Conservation (phyloP, 2,329 filamentous ascomycete genomes). For the Aspergillus fischeri region DNA sequence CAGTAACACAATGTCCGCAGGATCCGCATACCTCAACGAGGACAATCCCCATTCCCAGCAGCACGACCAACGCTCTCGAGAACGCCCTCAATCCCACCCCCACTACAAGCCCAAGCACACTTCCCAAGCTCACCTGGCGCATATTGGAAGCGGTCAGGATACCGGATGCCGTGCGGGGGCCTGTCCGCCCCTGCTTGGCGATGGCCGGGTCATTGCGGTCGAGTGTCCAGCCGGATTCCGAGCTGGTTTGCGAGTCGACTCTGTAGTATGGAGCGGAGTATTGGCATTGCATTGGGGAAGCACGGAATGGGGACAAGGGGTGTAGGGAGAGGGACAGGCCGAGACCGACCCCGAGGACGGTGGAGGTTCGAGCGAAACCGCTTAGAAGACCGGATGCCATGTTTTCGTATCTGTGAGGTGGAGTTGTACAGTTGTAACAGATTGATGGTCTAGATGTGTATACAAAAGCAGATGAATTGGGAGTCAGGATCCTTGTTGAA, state of each 20-base stretch:
- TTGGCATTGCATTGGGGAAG: conserved; percentile 35
- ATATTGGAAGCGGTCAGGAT: conserved; percentile 34
- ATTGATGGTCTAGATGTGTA: background rate
- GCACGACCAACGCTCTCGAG: conserved; percentile 40
- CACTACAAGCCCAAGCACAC: conserved; percentile 41
- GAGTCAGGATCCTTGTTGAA: background rate
- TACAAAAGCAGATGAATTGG: conserved; percentile 5
- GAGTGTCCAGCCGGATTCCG: conserved; percentile 25
- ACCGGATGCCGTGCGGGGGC: conserved; percentile 8
- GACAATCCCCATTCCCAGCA: conserved; percentile 43
- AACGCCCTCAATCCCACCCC: conserved; percentile 44
- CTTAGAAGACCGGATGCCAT: conserved; percentile 27
- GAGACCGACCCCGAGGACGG: conserved; percentile 33
- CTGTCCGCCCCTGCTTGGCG: conserved; percentile 24
- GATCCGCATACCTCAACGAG: conserved; percentile 37
- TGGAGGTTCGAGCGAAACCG: conserved; percentile 16
- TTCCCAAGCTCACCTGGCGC: conserved; percentile 44
- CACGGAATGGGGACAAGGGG: conserved; percentile 32
- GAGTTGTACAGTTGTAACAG: background rate
- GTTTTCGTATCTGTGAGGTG: background rate
- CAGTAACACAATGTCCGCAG: background rate
- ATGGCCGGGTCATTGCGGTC: conserved; percentile 17
- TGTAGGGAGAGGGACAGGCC: conserved; percentile 31
- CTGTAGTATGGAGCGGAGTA: conserved; percentile 26
- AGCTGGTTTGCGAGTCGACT: conserved; percentile 12